A percentile compares a stretch with the other conserved stretches of the same genome.
phyloP scores from a whole-genome alignment of 768 basidiomycete species.

The Suillus bovinus region DNA sequence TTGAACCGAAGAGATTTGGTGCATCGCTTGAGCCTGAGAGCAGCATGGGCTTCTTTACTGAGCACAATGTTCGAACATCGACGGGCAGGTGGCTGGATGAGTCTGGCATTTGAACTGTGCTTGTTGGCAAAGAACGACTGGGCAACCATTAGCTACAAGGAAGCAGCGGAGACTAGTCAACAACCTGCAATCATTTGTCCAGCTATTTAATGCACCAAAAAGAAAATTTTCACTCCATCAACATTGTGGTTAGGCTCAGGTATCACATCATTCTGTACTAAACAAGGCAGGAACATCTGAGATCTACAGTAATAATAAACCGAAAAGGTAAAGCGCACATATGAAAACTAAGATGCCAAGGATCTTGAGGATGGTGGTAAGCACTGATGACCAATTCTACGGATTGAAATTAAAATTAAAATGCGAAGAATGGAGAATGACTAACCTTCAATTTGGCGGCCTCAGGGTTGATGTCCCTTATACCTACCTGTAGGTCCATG shows the following conservation, averaged over 20 bases:
- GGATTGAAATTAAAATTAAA: not conserved
- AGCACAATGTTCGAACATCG: not conserved
- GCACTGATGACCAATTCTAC: not conserved
- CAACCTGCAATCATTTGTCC: not conserved
- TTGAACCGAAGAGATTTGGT: not conserved
- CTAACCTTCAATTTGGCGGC: not conserved
- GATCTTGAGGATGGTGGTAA: not conserved
- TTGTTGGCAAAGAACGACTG: not conserved
- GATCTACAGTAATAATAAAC: not conserved
- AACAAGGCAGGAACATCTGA: not conserved
- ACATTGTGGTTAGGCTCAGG: not conserved
- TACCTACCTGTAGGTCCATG: slow-evolving; percentile 5
- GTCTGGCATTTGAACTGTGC: not conserved
- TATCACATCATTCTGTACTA: not conserved
- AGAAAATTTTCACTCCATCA: not conserved
- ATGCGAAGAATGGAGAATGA: not conserved
- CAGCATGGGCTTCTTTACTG: slow-evolving; percentile 8
- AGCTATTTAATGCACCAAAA: not conserved
- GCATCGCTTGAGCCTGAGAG: not conserved
- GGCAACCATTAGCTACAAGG: not conserved
- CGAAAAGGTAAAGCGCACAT: not conserved
- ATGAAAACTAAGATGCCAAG: not conserved
- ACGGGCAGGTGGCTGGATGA: not conserved
- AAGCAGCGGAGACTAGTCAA: not conserved
- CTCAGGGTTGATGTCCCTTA: not conserved